A percentile compares a stretch with the other conserved stretches of the same genome.
These are phyloP conservation scores for Pulveroboletus sp. DNA, from an alignment of 768 basidiomycete genomes.

Conservation along the genomic window DNA sequence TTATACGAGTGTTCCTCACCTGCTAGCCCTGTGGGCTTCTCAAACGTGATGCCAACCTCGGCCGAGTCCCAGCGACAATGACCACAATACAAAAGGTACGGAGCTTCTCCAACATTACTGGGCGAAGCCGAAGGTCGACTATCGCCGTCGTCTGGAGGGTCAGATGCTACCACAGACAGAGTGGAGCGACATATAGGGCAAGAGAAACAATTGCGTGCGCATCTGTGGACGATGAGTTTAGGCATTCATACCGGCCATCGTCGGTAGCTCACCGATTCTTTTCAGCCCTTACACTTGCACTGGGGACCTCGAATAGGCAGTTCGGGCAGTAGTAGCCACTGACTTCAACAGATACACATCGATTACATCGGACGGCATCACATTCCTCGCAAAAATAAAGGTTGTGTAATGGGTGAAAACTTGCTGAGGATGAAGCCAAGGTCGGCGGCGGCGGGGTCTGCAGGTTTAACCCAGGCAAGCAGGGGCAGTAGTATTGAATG, in stretches of 20 bases:
- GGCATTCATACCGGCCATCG: neutral
- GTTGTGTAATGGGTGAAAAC: slow-evolving; percentile 76
- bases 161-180: slow-evolving; percentile 85
- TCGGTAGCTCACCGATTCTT: slow-evolving; percentile 72
- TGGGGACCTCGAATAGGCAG: slow-evolving; percentile 97
- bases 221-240: slow-evolving; percentile 46
- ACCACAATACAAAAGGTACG: slow-evolving; percentile 88
- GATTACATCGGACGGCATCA: slow-evolving; percentile 89
- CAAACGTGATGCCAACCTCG: slow-evolving; percentile 87
- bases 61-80: slow-evolving; percentile 95
- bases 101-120: slow-evolving; percentile 71
- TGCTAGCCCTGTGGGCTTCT: slow-evolving; percentile 94
- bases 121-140: slow-evolving; percentile 48
- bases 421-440: slow-evolving; percentile 69
- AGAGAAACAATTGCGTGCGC: slow-evolving; percentile 95
- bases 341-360: slow-evolving; percentile 89
- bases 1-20: slow-evolving; percentile 42
- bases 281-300: slow-evolving; percentile 95
- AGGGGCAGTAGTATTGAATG: slow-evolving; percentile 70
- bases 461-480: slow-evolving; percentile 47
- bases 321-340: slow-evolving; percentile 98
- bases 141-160: slow-evolving; percentile 61
- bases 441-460: slow-evolving; percentile 63
- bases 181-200: slow-evolving; percentile 93
- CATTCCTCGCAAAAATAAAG: slow-evolving; percentile 99